Evolutionary conservation across 106 monocot species (phyloP).

Genomic region (Narthecium ossifragum): DNA sequence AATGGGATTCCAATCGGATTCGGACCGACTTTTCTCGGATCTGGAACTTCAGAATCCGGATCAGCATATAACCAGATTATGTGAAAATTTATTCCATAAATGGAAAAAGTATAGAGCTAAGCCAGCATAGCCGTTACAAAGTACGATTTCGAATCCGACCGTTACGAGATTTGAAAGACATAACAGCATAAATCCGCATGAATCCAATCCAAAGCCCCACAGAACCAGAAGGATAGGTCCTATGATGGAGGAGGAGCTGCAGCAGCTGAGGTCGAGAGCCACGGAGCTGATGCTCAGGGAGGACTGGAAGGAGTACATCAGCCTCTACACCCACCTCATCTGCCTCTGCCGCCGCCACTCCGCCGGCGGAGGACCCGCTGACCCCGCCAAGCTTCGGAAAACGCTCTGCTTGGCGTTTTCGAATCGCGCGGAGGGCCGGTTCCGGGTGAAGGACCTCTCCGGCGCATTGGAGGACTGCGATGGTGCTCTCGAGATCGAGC

Average conservation of each 20-base stretch:
- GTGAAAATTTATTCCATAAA: no score
- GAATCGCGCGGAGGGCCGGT: constrained; percentile 63
- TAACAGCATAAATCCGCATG: no score
- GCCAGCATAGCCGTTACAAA: no score
- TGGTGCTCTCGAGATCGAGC: constrained; percentile 41
- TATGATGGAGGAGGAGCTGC: constrained; percentile 55
- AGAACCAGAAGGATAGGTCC: no score
- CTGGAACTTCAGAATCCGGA: no score
- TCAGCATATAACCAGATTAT: no score
- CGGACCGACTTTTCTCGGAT: no score
- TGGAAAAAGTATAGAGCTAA: no score
- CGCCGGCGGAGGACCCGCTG: neutral
- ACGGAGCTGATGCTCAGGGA: constrained; percentile 74
- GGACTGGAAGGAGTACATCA: constrained; percentile 63
- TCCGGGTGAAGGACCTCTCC: constrained; percentile 23
- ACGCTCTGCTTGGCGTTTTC: constrained; percentile 55
- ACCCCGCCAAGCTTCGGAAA: constrained; percentile 18
- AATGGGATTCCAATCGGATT: no score
- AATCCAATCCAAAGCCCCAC: no score
- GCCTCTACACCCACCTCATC: constrained; percentile 75
- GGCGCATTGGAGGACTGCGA: constrained; percentile 66
- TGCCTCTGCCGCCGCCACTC: constrained; percentile 25
- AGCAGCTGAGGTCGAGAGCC: constrained; percentile 55
- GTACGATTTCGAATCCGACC: no score
- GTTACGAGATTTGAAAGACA: no score